phyloP scores from a whole-genome alignment of 2,329 filamentous ascomycete species.

The Microsporum ferrugineum region DNA sequence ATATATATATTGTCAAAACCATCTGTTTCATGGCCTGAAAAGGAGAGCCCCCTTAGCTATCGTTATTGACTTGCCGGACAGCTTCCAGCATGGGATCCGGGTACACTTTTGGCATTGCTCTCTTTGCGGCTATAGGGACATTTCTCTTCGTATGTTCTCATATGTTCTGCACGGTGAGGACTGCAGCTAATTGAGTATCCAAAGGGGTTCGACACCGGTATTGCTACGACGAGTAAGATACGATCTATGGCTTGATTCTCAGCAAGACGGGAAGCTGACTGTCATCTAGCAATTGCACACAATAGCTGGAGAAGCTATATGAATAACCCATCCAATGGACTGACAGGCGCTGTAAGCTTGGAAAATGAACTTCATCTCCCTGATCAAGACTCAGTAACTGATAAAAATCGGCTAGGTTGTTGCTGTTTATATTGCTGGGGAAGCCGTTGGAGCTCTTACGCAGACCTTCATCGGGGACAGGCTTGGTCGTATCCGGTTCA shows the following conservation, averaged over 20 bases:
- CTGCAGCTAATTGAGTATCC: slow-evolving; percentile 1
- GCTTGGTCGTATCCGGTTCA: slow-evolving; percentile 44
- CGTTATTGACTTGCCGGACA: not conserved
- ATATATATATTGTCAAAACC: not conserved
- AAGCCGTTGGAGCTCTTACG: slow-evolving; percentile 43
- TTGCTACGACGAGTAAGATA: slow-evolving; percentile 45
- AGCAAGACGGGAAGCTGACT: slow-evolving; percentile 1
- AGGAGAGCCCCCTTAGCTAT: not conserved
- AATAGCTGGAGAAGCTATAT: slow-evolving; percentile 51
- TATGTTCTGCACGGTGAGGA: not conserved
- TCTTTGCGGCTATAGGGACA: slow-evolving; percentile 49
- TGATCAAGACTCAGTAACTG: not conserved
- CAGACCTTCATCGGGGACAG: slow-evolving; percentile 46
- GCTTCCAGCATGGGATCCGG: slow-evolving; percentile 15
- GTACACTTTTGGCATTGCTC: slow-evolving; percentile 42
- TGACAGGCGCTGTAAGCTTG: slow-evolving; percentile 42
- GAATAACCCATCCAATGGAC: slow-evolving; percentile 42
- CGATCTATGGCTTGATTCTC: not conserved
- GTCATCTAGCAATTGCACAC: slow-evolving; percentile 43
- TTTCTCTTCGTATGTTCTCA: slow-evolving; percentile 43
- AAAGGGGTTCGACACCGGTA: slow-evolving; percentile 49
- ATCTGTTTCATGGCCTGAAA: not conserved
- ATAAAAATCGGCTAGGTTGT: slow-evolving; percentile 33
- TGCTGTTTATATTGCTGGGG: slow-evolving; percentile 49
- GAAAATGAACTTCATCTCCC: not conserved